Conservation (phyloP, 2,329 filamentous ascomycete genomes). For the Phaeosphaeria sp. region DNA sequence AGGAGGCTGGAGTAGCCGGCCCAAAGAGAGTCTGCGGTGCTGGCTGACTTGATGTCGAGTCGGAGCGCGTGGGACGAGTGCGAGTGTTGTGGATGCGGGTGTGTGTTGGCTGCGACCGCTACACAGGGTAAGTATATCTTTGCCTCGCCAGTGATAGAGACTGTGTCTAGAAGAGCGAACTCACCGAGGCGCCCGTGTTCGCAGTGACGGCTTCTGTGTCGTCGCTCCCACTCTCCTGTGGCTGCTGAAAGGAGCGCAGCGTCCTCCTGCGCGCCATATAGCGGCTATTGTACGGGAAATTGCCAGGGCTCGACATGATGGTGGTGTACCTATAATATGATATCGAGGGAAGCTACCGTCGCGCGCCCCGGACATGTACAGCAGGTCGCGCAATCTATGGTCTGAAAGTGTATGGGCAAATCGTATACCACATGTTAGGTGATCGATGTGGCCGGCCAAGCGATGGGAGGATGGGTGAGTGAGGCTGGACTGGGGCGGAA, state of each 20-base stretch:
- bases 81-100: not conserved
- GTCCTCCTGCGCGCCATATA: not conserved
- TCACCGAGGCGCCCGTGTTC: slow-evolving; percentile 14
- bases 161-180: not conserved
- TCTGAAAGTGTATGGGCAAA: not conserved
- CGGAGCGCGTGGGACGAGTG: not conserved
- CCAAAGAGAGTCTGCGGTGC: not conserved
- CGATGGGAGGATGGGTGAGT: not conserved
- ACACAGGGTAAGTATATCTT: not conserved
- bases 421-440: not conserved
- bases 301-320: slow-evolving; percentile 8
- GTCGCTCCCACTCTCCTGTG: slow-evolving; percentile 9
- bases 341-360: not conserved
- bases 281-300: not conserved
- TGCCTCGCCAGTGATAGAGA: not conserved
- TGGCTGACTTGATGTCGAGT: not conserved
- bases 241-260: slow-evolving; percentile 5
- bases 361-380: not conserved
- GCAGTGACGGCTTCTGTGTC: slow-evolving; percentile 10
- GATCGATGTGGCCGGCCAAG: not conserved
- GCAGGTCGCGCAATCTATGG: not conserved
- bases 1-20: not conserved
- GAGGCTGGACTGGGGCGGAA: not conserved
- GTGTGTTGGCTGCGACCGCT: not conserved
- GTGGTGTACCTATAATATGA: not conserved